phyloP scores from a whole-genome alignment of 2,329 filamentous ascomycete genomes.

The Hypoxylon sp. region DNA sequence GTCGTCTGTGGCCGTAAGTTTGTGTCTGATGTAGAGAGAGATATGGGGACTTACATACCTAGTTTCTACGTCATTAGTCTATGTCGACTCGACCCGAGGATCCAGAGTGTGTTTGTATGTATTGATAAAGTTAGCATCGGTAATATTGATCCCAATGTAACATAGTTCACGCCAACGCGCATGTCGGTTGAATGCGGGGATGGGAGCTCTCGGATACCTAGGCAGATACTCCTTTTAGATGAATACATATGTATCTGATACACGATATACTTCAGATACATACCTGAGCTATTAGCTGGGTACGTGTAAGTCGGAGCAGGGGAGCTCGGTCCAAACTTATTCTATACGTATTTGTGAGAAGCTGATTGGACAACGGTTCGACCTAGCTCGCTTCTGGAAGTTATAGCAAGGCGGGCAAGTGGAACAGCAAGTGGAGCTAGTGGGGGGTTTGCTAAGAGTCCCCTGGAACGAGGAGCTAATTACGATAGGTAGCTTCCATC shows the following conservation, averaged over 20 bases:
- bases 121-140: conserved; percentile 18
- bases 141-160: conserved; percentile 14
- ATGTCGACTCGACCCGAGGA: conserved; percentile 2
- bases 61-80: conserved; percentile 1
- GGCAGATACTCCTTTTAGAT: conserved; percentile 14
- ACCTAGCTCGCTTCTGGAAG: conserved; percentile 44
- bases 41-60: background rate
- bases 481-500: background rate
- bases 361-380: conserved; percentile 31
- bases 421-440: conserved; percentile 34
- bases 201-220: conserved; percentile 2
- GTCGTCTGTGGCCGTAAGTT: background rate
- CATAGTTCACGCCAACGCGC: conserved; percentile 10
- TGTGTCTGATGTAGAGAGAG: background rate
- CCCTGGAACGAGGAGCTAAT: conserved; percentile 20
- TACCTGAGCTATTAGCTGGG: conserved; percentile 10
- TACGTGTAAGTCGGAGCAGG: conserved; percentile 7
- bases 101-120: conserved; percentile 11
- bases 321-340: conserved; percentile 24
- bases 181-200: conserved; percentile 32
- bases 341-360: background rate
- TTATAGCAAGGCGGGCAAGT: conserved; percentile 33
- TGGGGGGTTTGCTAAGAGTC: conserved; percentile 26
- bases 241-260: conserved; percentile 33
- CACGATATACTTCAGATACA: conserved; percentile 4